A percentile compares a stretch with the other conserved stretches of the same genome.
These are phyloP conservation scores for Hypoxylon sp. DNA, from an alignment of 2,329 filamentous ascomycete species.

Conservation along the genomic window DNA sequence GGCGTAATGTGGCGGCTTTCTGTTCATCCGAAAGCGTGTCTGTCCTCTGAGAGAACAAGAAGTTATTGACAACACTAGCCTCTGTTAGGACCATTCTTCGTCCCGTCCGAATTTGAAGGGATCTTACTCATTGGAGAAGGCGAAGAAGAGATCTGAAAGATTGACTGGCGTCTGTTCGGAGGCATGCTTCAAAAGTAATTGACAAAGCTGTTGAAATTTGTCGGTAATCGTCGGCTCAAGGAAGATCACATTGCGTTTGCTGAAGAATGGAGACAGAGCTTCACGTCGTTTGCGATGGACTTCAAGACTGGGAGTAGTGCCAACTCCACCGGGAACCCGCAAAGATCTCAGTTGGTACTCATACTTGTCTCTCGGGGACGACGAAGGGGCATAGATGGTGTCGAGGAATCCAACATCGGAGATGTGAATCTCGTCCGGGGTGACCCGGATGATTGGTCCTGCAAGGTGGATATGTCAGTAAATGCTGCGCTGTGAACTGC, in stretches of 20 bases:
- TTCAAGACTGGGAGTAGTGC: constrained; percentile 47
- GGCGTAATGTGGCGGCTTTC: constrained; percentile 45
- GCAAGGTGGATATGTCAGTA: constrained; percentile 36
- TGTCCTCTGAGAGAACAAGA: constrained; percentile 45
- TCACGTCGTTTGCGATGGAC: constrained; percentile 44
- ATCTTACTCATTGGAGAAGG: constrained; percentile 45
- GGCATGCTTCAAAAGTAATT: constrained; percentile 42
- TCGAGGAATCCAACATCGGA: constrained; percentile 48
- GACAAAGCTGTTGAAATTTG: constrained; percentile 42
- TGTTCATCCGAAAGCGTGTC: constrained; percentile 45
- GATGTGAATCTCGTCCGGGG: constrained; percentile 47
- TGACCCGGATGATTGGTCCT: constrained; percentile 49
- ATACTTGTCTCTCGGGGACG: constrained; percentile 47
- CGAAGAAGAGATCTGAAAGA: constrained; percentile 45
- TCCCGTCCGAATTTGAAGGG: constrained; percentile 38
- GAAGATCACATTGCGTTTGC: constrained; percentile 41
- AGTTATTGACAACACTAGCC: constrained; percentile 46
- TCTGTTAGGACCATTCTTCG: constrained; percentile 44
- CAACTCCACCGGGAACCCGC: constrained; percentile 46
- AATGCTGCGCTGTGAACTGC: constrained; percentile 36
- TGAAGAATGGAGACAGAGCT: constrained; percentile 43
- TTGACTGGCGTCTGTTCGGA: constrained; percentile 42
- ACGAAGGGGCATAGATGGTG: constrained; percentile 47
- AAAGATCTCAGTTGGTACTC: constrained; percentile 44
- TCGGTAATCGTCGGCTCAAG: constrained; percentile 42